Percentiles rank a stretch among this genome's conserved stretches.
These are phyloP conservation scores for Hortiboletus campestris DNA, from an alignment of 768 basidiomycete genomes.

Conservation along the genomic window DNA sequence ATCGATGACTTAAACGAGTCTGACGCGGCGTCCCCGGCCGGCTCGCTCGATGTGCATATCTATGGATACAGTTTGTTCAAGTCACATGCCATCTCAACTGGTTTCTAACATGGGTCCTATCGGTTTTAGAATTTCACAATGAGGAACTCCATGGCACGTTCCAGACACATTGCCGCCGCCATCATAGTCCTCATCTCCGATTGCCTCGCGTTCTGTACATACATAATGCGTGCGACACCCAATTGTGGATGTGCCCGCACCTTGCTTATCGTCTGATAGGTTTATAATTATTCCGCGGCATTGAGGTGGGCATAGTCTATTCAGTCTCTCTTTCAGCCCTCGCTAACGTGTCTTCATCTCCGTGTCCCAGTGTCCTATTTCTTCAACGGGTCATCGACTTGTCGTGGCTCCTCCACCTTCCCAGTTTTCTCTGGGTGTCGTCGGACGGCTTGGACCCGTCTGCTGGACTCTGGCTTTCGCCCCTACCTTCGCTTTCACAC, in stretches of 20 bases:
- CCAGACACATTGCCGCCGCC: slow-evolving; percentile 22
- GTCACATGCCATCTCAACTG: not conserved
- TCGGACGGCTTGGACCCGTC: slow-evolving; percentile 10
- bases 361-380: not conserved
- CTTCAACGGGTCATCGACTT: not conserved
- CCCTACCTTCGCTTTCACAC: slow-evolving; percentile 2
- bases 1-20: not conserved
- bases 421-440: not conserved
- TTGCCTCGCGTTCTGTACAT: slow-evolving; percentile 5
- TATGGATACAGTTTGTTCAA: too few species aligned
- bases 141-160: slow-evolving; percentile 4
- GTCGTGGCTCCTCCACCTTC: not conserved
- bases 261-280: slow-evolving; percentile 6
- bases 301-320: slow-evolving; percentile 16
- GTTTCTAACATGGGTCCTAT: not conserved
- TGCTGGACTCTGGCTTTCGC: not conserved
- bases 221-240: slow-evolving; percentile 6
- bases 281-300: slow-evolving; percentile 10
- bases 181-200: slow-evolving; percentile 25
- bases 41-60: too few species aligned
- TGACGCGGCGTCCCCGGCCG: not conserved
- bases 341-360: not conserved
- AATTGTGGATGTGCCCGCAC: slow-evolving; percentile 9
- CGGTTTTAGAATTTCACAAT: not conserved
- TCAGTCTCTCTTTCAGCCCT: slow-evolving; percentile 15